Conservation (phyloP, 768 basidiomycete genomes). For the Russula earlei region DNA sequence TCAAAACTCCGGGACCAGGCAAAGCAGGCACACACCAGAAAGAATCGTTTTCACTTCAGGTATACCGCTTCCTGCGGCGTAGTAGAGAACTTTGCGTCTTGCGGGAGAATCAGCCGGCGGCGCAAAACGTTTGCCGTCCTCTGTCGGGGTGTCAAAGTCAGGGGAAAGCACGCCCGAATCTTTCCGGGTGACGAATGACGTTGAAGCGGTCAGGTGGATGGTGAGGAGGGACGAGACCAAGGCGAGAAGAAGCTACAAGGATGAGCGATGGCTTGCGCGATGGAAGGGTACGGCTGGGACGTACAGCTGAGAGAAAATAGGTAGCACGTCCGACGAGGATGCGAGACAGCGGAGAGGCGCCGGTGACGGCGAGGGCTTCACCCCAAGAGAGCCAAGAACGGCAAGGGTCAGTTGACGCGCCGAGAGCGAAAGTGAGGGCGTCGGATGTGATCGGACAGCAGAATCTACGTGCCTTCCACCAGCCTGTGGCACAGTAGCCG, state of each 20-base stretch:
- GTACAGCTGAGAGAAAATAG: conserved; percentile 72
- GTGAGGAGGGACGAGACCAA: conserved; percentile 70
- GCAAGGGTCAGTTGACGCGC: conserved; percentile 37
- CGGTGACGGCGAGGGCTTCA: conserved; percentile 35
- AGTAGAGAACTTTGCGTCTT: conserved; percentile 74
- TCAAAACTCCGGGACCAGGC: neutral
- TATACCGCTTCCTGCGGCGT: conserved; percentile 94
- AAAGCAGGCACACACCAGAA: conserved; percentile 42
- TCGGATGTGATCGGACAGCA: conserved; percentile 52
- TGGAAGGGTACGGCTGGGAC: conserved; percentile 24
- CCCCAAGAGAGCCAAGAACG: conserved; percentile 71
- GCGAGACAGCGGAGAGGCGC: conserved; percentile 28
- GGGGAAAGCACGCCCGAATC: conserved; percentile 67
- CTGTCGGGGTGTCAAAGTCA: conserved; percentile 28
- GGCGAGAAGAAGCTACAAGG: conserved; percentile 59
- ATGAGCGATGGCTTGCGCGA: neutral
- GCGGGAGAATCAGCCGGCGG: conserved; percentile 20
- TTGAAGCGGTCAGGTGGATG: conserved; percentile 78
- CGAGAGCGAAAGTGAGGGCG: conserved; percentile 1
- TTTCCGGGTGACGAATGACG: conserved; percentile 80
- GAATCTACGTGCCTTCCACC: conserved; percentile 70
- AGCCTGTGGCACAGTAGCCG: conserved; percentile 65
- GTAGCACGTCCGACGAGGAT: conserved; percentile 51
- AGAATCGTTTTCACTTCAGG: conserved; percentile 95
- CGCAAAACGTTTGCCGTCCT: conserved; percentile 13